These are phyloP conservation scores for Umbellularia californica DNA, from an alignment of 164 flowering plant genomes.

Conservation along the genomic window DNA sequence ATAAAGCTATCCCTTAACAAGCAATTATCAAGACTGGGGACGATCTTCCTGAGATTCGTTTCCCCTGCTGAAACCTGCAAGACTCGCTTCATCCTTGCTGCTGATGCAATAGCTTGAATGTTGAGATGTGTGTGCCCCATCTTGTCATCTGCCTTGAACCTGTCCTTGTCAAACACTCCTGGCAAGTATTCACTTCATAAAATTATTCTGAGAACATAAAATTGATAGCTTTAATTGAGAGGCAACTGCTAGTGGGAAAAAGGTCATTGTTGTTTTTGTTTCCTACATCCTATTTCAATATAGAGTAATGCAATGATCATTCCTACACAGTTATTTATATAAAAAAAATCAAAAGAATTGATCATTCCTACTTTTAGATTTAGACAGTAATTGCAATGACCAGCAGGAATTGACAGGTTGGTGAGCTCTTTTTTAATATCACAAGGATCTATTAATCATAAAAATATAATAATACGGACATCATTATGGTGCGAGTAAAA, in stretches of 20 bases:
- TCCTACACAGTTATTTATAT: too few relatives aligned
- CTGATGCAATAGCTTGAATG: conserved; percentile 61
- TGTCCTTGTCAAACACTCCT: conserved; percentile 92
- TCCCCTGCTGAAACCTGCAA: conserved; percentile 47
- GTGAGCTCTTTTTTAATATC: too few relatives aligned
- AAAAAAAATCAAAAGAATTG: too few relatives aligned
- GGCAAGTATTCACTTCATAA: conserved; percentile 5
- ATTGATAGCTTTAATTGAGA: not conserved
- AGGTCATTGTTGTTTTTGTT: not conserved
- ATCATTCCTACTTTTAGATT: too few relatives aligned
- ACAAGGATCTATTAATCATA: too few relatives aligned
- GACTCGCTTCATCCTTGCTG: conserved; percentile 55
- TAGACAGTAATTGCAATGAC: too few relatives aligned
- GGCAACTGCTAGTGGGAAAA: not conserved
- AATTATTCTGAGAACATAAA: not conserved
- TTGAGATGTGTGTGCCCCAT: conserved; percentile 72
- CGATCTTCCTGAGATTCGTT: conserved; percentile 54
- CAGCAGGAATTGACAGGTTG: too few relatives aligned
- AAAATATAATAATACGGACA: too few relatives aligned
- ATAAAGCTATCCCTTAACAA: conserved; percentile 61
- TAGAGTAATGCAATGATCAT: not conserved
- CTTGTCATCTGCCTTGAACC: conserved; percentile 85
- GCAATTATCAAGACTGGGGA: conserved; percentile 65
- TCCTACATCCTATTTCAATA: not conserved
- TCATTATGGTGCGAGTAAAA: too few relatives aligned